Base-by-base conservation (phyloP, 1,284 basidiomycete genomes). In the Erythrobasidium hasegawianum region DNA sequence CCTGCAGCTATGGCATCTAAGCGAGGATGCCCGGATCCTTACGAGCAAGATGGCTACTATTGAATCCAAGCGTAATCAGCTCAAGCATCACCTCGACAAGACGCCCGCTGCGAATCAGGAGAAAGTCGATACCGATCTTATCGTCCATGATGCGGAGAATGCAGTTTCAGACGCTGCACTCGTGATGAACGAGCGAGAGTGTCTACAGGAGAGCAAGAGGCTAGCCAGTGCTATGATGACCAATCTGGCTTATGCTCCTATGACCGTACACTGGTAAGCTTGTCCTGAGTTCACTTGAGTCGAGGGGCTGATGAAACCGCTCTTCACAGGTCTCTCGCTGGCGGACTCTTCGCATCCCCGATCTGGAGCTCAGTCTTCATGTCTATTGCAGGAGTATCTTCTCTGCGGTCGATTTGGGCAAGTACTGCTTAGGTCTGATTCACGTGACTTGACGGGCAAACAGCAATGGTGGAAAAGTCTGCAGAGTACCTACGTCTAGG, bases 331-430 rank as follows among this genome's bases (percentile, higher is more conserved):
- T 65, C 62, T n/a, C 56, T 65, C 18, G 45, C 24, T 18, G 39
- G 57, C 14, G 62, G 62, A 18, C 14, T 58, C n/a, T 65, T 65
- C 62, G 41, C 55, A 47, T 55, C 41, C 20, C 55, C 57, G 22
- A 57, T 65, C n/a, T 65, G 62, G 62, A 52, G 40, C 38, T 57
- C 55, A 11, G 62, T 65, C 45, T 65, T 65, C 38, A 58, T 57
- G 56, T 40, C 56, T 10, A 57, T 58, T 29, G 62, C 62, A 24
- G 62, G 43, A 22, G 27, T 65, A 7, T 57, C 55, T 20, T 43
- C 41, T 11, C 45, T 65, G 39, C 41, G 52, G 18, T 55, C 62
- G 11, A 57, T 49, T 16, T 65, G 62, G 62, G 45, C 14, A 9
- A 45, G 55, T 20, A 56, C 54, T 33, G 53, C 20, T 24, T 64